A percentile compares a stretch with the other conserved stretches of the same genome.
Conservation (phyloP, 768 basidiomycete species). For the Clathrus columnatus region DNA sequence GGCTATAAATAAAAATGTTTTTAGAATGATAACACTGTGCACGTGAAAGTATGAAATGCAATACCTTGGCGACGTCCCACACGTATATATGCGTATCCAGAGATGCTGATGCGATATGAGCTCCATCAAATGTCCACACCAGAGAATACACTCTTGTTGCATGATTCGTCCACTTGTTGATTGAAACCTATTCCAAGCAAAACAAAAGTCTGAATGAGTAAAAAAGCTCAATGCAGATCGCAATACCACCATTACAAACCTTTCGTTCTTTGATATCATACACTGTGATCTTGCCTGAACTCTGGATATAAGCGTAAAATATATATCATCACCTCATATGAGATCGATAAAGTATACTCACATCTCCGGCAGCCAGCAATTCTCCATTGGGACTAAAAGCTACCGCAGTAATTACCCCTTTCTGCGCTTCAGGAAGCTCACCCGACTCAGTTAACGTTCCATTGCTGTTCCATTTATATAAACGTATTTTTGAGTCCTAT, state of each 20-base stretch:
- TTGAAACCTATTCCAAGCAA: constrained; percentile 53
- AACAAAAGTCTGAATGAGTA: background rate
- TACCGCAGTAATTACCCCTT: constrained; percentile 61
- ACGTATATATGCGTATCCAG: constrained; percentile 91
- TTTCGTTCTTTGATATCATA: constrained; percentile 62
- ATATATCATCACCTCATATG: background rate
- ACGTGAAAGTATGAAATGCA: background rate
- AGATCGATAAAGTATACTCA: constrained; percentile 32
- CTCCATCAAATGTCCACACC: constrained; percentile 63
- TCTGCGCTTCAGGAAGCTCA: constrained; percentile 52
- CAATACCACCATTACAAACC: constrained; percentile 37
- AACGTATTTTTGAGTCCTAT: constrained; percentile 66
- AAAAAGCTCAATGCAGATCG: background rate
- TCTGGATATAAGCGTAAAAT: constrained; percentile 32
- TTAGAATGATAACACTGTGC: background rate
- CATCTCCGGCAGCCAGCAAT: constrained; percentile 78
- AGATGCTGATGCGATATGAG: constrained; percentile 78
- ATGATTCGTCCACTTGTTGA: constrained; percentile 90
- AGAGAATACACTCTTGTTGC: constrained; percentile 73
- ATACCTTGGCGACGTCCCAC: constrained; percentile 57
- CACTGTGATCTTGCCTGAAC: constrained; percentile 71
- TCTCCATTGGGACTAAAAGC: constrained; percentile 74
- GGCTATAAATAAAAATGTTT: constrained; percentile 24
- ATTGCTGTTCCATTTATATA: constrained; percentile 67
- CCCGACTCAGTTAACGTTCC: constrained; percentile 41